phyloP scores from a whole-genome alignment of 2,329 filamentous ascomycete species.

The Penicillium vulpinum region DNA sequence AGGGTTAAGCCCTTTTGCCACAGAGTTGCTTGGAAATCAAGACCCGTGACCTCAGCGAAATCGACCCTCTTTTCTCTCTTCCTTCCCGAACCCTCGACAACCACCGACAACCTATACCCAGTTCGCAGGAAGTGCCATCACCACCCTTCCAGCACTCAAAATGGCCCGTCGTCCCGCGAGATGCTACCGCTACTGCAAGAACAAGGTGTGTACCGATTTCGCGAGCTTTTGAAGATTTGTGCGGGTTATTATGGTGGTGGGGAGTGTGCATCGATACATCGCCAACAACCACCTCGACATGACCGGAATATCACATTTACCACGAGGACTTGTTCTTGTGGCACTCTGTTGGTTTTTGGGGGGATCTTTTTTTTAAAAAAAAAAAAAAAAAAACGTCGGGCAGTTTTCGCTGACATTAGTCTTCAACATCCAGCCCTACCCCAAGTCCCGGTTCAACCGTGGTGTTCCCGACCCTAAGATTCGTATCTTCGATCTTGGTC shows the following conservation, averaged over 20 bases:
- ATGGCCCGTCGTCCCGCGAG: constrained; percentile 99
- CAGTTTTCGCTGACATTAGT: constrained; percentile 23
- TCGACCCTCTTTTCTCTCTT: constrained; percentile 26
- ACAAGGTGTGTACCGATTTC: constrained; percentile 74
- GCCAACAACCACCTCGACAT: constrained; percentile 3
- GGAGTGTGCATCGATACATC: constrained; percentile 13
- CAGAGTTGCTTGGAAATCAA: constrained; percentile 48
- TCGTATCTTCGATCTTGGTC: constrained; percentile 97
- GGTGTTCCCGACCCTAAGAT: constrained; percentile 84
- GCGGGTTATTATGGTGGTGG: constrained; percentile 36
- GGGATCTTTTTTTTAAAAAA: constrained; percentile 11
- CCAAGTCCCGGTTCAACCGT: constrained; percentile 99
- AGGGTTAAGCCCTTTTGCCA: constrained; percentile 46
- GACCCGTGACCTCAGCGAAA: constrained; percentile 28
- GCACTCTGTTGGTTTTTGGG: neutral
- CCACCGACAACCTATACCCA: constrained; percentile 39
- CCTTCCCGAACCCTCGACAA: constrained; percentile 38
- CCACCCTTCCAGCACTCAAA: constrained; percentile 64
- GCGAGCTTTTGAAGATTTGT: constrained; percentile 22
- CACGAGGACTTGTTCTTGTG: neutral
- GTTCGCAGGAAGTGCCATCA: constrained; percentile 51
- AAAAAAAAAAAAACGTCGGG: too few species aligned
- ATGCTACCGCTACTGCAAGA: constrained; percentile 99
- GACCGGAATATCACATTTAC: neutral
- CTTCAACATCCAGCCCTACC: constrained; percentile 70